These are phyloP conservation scores for Fusarium torulosum DNA, from an alignment of 2,329 filamentous ascomycete species.

Conservation along the genomic window DNA sequence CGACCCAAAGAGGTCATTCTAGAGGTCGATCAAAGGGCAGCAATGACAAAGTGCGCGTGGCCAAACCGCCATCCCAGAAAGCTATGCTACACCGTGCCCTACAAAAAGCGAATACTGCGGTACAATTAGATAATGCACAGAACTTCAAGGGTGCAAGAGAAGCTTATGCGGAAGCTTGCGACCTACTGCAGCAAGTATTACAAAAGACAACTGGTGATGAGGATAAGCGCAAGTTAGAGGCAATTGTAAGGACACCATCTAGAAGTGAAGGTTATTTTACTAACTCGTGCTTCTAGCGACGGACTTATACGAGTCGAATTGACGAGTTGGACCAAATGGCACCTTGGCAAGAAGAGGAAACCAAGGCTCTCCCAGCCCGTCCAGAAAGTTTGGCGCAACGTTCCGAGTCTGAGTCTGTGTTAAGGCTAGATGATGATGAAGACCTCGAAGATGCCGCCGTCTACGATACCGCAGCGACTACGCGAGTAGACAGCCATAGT, in stretches of 20 bases:
- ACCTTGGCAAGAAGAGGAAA: slow-evolving; percentile 64
- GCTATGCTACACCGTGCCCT: slow-evolving; percentile 96
- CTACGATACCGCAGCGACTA: slow-evolving; percentile 66
- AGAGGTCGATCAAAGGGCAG: slow-evolving; percentile 53
- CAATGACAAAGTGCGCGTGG: slow-evolving; percentile 48
- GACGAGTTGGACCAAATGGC: slow-evolving; percentile 83
- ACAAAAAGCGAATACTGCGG: slow-evolving; percentile 95
- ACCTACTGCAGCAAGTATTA: slow-evolving; percentile 88
- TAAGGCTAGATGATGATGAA: slow-evolving; percentile 55
- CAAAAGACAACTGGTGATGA: slow-evolving; percentile 85
- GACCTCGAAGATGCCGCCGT: slow-evolving; percentile 59
- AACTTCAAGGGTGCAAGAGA: slow-evolving; percentile 93
- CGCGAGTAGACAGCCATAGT: slow-evolving; percentile 56
- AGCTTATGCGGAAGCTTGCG: slow-evolving; percentile 92
- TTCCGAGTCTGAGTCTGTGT: slow-evolving; percentile 41
- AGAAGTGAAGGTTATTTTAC: background rate
- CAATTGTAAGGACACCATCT: slow-evolving; percentile 74
- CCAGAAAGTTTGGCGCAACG: slow-evolving; percentile 66
- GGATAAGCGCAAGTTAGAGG: slow-evolving; percentile 89
- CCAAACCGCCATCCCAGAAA: slow-evolving; percentile 81
- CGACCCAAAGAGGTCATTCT: slow-evolving; percentile 49
- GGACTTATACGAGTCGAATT: slow-evolving; percentile 91
- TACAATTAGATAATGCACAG: slow-evolving; percentile 94
- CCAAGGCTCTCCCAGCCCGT: slow-evolving; percentile 81
- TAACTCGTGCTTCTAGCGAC: slow-evolving; percentile 66